phyloP scores from a whole-genome alignment of 495 filamentous ascomycete genomes.

The Daldinia concentrica region DNA sequence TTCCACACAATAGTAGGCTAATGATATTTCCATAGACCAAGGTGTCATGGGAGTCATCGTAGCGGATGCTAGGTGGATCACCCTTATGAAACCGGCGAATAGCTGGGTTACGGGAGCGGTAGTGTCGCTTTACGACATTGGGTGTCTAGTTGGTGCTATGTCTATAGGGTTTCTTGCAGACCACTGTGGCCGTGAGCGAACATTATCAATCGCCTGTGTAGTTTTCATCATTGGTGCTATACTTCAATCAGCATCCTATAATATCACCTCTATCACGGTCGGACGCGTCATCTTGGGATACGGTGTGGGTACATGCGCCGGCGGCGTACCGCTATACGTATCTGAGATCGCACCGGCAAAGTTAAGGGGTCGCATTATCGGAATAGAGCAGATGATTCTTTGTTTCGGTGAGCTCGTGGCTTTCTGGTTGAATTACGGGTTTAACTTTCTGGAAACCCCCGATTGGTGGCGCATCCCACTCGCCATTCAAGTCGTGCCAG shows the following conservation, averaged over 20 bases:
- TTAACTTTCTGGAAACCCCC: conserved; percentile 45
- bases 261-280: conserved; percentile 59
- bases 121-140: not conserved
- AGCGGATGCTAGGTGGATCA: not conserved
- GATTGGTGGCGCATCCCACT: conserved; percentile 65
- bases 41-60: conserved; percentile 1
- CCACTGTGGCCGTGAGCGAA: not conserved
- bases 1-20: not conserved
- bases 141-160: not conserved
- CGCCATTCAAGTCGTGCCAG: conserved; percentile 58
- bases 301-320: conserved; percentile 63
- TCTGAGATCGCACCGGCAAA: conserved; percentile 62
- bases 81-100: not conserved
- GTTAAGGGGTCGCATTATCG: conserved; percentile 56
- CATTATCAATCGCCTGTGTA: conserved; percentile 51
- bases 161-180: not conserved
- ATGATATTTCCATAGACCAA: not conserved
- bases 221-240: conserved; percentile 60
- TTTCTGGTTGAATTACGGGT: conserved; percentile 61
- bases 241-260: conserved; percentile 57
- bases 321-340: conserved; percentile 56
- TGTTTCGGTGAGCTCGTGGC: conserved; percentile 59
- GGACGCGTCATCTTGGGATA: conserved; percentile 62
- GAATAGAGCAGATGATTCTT: conserved; percentile 60
- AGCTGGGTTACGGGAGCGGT: not conserved